phyloP scores from a whole-genome alignment of 257 asterid genomes.

The Rhazya stricta region DNA sequence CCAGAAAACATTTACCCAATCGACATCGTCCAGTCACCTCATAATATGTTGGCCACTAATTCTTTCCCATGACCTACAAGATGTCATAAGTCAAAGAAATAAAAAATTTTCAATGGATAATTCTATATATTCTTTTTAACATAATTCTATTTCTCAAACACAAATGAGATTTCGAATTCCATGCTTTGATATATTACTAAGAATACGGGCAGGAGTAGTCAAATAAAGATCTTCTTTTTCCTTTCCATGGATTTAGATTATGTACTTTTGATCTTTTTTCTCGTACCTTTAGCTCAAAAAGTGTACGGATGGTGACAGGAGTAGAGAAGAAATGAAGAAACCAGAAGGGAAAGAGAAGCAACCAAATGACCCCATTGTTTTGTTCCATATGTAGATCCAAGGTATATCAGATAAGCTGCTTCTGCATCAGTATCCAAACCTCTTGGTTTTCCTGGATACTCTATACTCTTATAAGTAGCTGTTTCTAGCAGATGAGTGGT shows the following conservation, averaged over 20 bases:
- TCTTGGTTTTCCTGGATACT: too few relatives aligned
- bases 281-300: conserved; percentile 22
- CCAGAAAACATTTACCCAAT: conserved; percentile 1
- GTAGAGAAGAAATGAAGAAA: conserved; percentile 11
- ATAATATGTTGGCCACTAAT: conserved; percentile 22
- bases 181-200: too few relatives aligned
- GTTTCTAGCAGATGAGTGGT: too few relatives aligned
- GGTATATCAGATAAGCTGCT: too few relatives aligned
- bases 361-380: not conserved
- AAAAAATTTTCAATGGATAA: too few relatives aligned
- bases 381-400: not conserved
- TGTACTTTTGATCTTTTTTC: conserved; percentile 13
- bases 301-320: conserved; percentile 26
- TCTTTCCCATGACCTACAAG: conserved; percentile 18
- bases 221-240: not conserved
- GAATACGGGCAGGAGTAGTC: not conserved
- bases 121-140: too few relatives aligned
- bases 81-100: conserved; percentile 6
- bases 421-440: too few relatives aligned
- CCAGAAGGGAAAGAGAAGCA: not conserved
- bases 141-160: too few relatives aligned
- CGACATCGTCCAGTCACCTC: conserved; percentile 23
- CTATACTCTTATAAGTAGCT: too few relatives aligned
- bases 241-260: conserved; percentile 1
- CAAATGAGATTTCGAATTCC: too few relatives aligned